Conservation (phyloP, 257 asterid species). For the Eucommia ulmoides region DNA sequence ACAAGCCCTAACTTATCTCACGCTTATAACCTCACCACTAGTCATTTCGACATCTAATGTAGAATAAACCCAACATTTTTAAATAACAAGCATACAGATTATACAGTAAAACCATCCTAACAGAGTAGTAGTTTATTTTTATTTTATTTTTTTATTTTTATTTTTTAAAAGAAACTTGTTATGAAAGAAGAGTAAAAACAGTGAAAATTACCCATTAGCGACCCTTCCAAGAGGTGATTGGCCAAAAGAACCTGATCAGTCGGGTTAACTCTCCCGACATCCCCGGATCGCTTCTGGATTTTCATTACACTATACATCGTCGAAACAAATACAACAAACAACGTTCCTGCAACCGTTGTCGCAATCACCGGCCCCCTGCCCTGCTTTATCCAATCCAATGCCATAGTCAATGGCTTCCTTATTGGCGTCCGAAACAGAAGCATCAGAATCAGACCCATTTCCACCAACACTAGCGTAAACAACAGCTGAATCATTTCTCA, state of each 20-base stretch:
- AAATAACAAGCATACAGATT: too few relatives aligned
- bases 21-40: too few relatives aligned
- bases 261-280: constrained; percentile 35
- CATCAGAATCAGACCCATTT: constrained; percentile 36
- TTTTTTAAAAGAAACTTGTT: too few relatives aligned
- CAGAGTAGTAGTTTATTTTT: too few relatives aligned
- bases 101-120: too few relatives aligned
- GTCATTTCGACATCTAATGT: too few relatives aligned
- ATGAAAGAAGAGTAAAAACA: too few relatives aligned
- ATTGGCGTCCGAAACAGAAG: constrained; percentile 66
- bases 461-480: constrained; percentile 41
- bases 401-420: constrained; percentile 36
- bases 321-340: constrained; percentile 40
- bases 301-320: constrained; percentile 28
- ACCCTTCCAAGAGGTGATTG: constrained; percentile 51
- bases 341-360: constrained; percentile 57
- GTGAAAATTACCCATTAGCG: constrained; percentile 36
- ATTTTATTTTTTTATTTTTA: too few relatives aligned
- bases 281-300: constrained; percentile 31
- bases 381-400: constrained; percentile 52
- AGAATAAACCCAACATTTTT: too few relatives aligned
- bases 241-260: constrained; percentile 72
- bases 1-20: too few relatives aligned
- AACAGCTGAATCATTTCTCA: constrained; percentile 77
- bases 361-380: constrained; percentile 67